These are phyloP conservation scores for Umbelopsis ramanniana DNA, from an alignment of 192 early-diverging fungal genomes.

Conservation along the genomic window DNA sequence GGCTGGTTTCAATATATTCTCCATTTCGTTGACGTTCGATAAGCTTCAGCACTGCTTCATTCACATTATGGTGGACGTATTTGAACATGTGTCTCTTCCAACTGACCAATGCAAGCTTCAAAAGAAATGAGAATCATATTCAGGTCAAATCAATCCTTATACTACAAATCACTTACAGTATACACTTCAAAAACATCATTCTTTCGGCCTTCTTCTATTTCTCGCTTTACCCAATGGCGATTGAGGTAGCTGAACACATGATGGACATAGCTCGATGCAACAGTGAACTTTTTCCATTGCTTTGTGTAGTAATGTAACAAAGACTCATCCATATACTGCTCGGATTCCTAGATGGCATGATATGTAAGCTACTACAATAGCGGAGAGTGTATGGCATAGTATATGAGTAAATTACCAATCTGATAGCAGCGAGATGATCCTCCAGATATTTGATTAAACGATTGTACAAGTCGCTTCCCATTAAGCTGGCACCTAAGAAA, in stretches of 20 bases:
- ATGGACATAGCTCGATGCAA: slow-evolving; percentile 82
- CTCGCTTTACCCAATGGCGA: slow-evolving; percentile 96
- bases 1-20: slow-evolving; percentile 82
- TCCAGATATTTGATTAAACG: slow-evolving; percentile 57
- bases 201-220: slow-evolving; percentile 92
- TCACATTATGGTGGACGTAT: slow-evolving; percentile 69
- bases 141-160: neutral
- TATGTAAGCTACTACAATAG: slow-evolving; percentile 27
- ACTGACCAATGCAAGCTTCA: slow-evolving; percentile 77
- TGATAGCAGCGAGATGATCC: slow-evolving; percentile 56
- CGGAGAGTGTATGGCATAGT: slow-evolving; percentile 35
- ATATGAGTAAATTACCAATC: slow-evolving; percentile 28
- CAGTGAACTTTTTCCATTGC: slow-evolving; percentile 90
- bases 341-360: slow-evolving; percentile 51
- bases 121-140: neutral
- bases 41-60: slow-evolving; percentile 77
- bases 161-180: slow-evolving; percentile 63
- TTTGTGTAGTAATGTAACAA: slow-evolving; percentile 87
- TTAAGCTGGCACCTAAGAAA: slow-evolving; percentile 52
- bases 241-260: slow-evolving; percentile 96
- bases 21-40: slow-evolving; percentile 87
- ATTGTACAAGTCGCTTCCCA: slow-evolving; percentile 60
- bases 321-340: slow-evolving; percentile 72
- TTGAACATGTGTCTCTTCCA: slow-evolving; percentile 86
- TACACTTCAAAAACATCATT: slow-evolving; percentile 88